These are phyloP conservation scores for Auxenochlorella pyrenoidosa DNA, from an alignment of 139 green algal species.

Conservation along the genomic window DNA sequence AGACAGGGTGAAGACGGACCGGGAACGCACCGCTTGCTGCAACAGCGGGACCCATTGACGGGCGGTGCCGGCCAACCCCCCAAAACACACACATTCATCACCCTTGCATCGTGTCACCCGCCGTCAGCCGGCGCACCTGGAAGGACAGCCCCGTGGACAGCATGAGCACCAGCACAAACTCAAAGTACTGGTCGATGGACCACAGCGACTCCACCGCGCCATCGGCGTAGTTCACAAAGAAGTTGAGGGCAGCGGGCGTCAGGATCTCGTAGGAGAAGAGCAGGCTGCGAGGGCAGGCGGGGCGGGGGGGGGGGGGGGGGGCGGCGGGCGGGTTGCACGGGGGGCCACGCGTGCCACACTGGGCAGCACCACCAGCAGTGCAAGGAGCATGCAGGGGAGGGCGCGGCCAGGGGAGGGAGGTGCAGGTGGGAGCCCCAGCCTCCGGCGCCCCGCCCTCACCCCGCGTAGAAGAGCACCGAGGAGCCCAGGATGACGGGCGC, in stretches of 20 bases:
- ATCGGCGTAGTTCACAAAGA: conserved; percentile 97
- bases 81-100: too few species aligned
- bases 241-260: conserved; percentile 95
- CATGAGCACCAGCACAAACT: conserved; percentile 99
- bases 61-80: too few species aligned
- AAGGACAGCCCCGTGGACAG: conserved; percentile 96
- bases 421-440: not conserved
- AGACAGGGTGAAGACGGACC: too few species aligned
- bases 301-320: not conserved
- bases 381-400: not conserved
- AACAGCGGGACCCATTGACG: too few species aligned
- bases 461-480: conserved; percentile 96
- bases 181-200: conserved; percentile 99
- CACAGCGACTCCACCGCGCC: conserved; percentile 98
- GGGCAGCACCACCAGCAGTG: not conserved
- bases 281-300: conserved; percentile 60
- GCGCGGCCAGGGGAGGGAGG: not conserved
- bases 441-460: conserved; percentile 48
- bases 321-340: not conserved
- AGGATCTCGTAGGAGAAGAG: conserved; percentile 97
- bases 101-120: too few species aligned
- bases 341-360: too few species aligned
- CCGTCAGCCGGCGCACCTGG: conserved; percentile 85
- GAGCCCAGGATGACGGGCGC: conserved; percentile 96
- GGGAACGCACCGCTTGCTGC: too few species aligned